phyloP scores from a whole-genome alignment of 768 basidiomycete species.

The Boletus insuetus region DNA sequence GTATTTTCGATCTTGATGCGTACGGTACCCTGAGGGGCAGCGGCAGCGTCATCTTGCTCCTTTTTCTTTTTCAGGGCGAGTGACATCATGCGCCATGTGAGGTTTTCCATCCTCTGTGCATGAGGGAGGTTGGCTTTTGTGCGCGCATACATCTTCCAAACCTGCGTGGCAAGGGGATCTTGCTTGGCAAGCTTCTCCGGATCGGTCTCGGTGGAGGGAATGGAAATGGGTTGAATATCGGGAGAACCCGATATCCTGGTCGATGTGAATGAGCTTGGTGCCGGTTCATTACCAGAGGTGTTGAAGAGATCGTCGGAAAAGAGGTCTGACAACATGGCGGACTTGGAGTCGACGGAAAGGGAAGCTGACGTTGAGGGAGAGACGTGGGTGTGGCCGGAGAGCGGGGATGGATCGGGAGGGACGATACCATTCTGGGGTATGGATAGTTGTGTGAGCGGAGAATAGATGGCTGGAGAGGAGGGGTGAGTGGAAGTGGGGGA shows the following conservation, averaged over 20 bases:
- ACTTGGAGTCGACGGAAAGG: conserved; percentile 51
- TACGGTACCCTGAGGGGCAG: neutral
- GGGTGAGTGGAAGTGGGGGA: conserved; percentile 57
- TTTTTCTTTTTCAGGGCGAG: conserved; percentile 88
- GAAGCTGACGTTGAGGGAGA: conserved; percentile 47
- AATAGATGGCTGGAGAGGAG: conserved; percentile 40
- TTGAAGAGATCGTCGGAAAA: conserved; percentile 69
- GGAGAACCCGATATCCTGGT: conserved; percentile 69
- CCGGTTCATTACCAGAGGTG: conserved; percentile 26
- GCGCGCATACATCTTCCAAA: conserved; percentile 95
- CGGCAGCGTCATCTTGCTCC: conserved; percentile 53
- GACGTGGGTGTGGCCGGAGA: conserved; percentile 32
- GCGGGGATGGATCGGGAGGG: conserved; percentile 32
- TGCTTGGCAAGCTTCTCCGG: conserved; percentile 71
- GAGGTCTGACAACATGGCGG: conserved; percentile 63
- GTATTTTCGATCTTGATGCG: conserved; percentile 24
- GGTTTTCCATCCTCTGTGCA: conserved; percentile 94
- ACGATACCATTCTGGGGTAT: conserved; percentile 33
- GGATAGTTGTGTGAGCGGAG: conserved; percentile 39
- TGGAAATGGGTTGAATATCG: conserved; percentile 47
- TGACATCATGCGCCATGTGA: conserved; percentile 99
- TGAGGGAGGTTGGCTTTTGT: conserved; percentile 89
- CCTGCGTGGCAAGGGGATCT: conserved; percentile 91
- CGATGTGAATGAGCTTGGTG: conserved; percentile 58
- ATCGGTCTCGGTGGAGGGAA: conserved; percentile 46